Conservation (phyloP, 2,329 filamentous ascomycete genomes). For the Aspergillus udagawae region DNA sequence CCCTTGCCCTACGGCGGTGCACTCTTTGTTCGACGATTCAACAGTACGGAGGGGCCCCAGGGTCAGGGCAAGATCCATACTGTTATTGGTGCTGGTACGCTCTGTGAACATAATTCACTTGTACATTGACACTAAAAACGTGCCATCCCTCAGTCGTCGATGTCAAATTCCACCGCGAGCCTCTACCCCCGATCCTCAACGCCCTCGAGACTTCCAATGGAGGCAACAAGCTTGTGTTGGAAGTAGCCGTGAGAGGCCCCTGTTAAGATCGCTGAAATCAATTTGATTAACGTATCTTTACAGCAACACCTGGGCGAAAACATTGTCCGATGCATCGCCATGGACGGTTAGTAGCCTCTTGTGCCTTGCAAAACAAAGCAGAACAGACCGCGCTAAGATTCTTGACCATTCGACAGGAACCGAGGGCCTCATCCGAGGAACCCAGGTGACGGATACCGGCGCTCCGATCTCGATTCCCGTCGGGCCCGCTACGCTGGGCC, state of each 20-base stretch:
- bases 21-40: no score
- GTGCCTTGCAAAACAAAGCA: background rate
- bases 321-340: conserved; percentile 99
- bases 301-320: conserved; percentile 99
- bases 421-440: conserved; percentile 96
- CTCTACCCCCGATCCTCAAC: conserved; percentile 96
- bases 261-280: conserved; percentile 7
- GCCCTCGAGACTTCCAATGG: conserved; percentile 88
- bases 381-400: no score
- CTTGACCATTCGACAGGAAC: conserved; percentile 61
- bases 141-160: no score
- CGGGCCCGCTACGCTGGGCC: conserved; percentile 86
- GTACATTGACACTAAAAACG: no score
- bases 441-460: conserved; percentile 81
- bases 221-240: conserved; percentile 89
- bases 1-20: no score
- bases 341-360: conserved; percentile 74
- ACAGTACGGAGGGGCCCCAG: no score
- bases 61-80: no score
- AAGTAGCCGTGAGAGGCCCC: conserved; percentile 75
- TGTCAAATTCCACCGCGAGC: conserved; percentile 92
- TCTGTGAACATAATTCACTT: no score
- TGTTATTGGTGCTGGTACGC: no score
- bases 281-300: conserved; percentile 11
- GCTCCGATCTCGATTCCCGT: conserved; percentile 95